Evolutionary conservation across 345 rosid species (phyloP).

Genomic region (Eutrema japonicum): DNA sequence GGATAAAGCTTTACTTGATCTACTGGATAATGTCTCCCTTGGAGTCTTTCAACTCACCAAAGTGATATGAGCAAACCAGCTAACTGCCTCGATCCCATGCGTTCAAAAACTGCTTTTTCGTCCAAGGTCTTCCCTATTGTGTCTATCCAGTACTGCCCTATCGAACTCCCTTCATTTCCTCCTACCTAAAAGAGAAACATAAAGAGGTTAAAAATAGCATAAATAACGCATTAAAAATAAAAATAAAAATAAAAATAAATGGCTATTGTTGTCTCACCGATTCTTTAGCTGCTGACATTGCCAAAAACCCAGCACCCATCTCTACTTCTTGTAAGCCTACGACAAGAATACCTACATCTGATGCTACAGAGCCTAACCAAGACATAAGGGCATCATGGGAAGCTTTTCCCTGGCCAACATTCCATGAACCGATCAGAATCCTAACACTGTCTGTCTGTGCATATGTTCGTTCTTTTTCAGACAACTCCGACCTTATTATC

Average conservation of each 20-base stretch:
- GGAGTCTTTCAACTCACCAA: slow-evolving; percentile 62
- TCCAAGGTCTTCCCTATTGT: slow-evolving; percentile 86
- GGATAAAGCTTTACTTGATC: neutral
- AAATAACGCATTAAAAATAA: neutral
- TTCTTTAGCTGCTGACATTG: slow-evolving; percentile 99
- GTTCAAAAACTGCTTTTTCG: slow-evolving; percentile 82
- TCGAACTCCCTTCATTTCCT: slow-evolving; percentile 96
- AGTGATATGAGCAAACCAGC: slow-evolving; percentile 94
- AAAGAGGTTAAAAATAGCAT: slow-evolving; percentile 27
- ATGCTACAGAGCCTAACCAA: slow-evolving; percentile 84
- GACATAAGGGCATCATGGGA: slow-evolving; percentile 79
- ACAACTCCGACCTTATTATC: slow-evolving; percentile 65
- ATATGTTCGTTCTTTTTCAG: slow-evolving; percentile 62
- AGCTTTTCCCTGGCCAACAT: slow-evolving; percentile 98
- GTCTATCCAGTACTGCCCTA: slow-evolving; percentile 96
- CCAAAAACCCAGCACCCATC: slow-evolving; percentile 99
- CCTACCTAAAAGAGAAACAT: slow-evolving; percentile 70
- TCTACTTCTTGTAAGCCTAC: slow-evolving; percentile 98
- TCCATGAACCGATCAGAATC: slow-evolving; percentile 89
- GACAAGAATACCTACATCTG: slow-evolving; percentile 93
- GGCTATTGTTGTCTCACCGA: slow-evolving; percentile 60
- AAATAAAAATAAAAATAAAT: too few relatives aligned
- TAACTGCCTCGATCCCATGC: slow-evolving; percentile 96
- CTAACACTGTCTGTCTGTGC: slow-evolving; percentile 65
- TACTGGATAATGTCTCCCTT: neutral